These are phyloP conservation scores for Aspergillus carlsbadensis DNA, from an alignment of 495 filamentous ascomycete species.

Conservation along the genomic window DNA sequence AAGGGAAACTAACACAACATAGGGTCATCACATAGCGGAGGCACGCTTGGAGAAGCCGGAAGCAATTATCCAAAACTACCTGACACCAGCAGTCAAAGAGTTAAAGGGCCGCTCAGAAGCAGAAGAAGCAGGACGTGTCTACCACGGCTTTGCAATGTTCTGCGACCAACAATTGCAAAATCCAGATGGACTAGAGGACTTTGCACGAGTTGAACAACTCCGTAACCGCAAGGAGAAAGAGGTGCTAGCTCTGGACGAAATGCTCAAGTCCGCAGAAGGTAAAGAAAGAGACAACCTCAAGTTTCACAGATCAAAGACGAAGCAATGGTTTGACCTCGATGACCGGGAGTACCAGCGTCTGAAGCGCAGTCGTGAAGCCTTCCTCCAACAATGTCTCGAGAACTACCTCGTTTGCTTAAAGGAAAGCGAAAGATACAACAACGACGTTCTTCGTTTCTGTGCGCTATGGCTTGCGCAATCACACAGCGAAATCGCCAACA, in stretches of 20 bases:
- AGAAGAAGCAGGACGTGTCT: conserved; percentile 80
- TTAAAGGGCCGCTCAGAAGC: conserved; percentile 67
- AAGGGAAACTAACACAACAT: conserved; percentile 16
- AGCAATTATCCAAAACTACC: conserved; percentile 78
- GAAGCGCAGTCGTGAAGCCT: conserved; percentile 69
- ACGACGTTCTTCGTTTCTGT: conserved; percentile 89
- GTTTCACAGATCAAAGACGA: conserved; percentile 59
- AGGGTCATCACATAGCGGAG: conserved; percentile 84
- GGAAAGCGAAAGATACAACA: conserved; percentile 84
- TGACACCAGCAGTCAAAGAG: conserved; percentile 78
- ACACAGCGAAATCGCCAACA: conserved; percentile 67
- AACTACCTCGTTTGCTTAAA: conserved; percentile 86
- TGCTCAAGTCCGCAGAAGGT: conserved; percentile 49
- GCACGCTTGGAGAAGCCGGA: conserved; percentile 92
- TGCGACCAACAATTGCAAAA: conserved; percentile 92
- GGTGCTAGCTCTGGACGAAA: conserved; percentile 61
- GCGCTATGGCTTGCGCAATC: conserved; percentile 90
- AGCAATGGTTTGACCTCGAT: conserved; percentile 85
- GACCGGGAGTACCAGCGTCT: conserved; percentile 81
- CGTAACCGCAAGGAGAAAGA: conserved; percentile 79
- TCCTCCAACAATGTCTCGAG: conserved; percentile 82
- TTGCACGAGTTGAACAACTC: conserved; percentile 75
- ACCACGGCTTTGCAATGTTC: conserved; percentile 90
- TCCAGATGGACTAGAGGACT: conserved; percentile 78
- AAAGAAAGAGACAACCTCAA: conserved; percentile 51